A percentile compares a stretch with the other conserved stretches of the same genome.
Conservation (phyloP, 257 asterid species). For the Asclepias syriaca region DNA sequence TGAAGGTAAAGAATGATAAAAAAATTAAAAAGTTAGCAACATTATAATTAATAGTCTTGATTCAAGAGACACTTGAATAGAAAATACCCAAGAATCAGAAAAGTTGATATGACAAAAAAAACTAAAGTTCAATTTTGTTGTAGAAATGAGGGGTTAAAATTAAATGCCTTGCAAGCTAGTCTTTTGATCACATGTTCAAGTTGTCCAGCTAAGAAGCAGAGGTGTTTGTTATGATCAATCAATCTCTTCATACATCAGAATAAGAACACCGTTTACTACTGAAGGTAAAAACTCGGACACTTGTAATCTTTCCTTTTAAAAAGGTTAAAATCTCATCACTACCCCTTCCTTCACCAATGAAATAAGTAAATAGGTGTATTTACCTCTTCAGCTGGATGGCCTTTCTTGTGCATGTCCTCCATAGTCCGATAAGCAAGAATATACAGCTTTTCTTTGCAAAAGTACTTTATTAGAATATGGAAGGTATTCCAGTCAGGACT, state of each 20-base stretch:
- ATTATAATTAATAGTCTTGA: background rate
- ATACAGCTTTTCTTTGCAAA: conserved; percentile 75
- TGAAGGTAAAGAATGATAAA: background rate
- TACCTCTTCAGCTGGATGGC: conserved; percentile 90
- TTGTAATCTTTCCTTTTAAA: background rate
- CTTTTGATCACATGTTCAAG: background rate
- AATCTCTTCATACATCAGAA: background rate
- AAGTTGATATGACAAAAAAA: background rate
- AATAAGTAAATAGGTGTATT: background rate
- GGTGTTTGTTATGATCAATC: background rate
- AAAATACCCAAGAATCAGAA: background rate
- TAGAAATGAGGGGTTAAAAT: background rate
- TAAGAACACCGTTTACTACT: background rate
- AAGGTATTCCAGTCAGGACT: conserved; percentile 87
- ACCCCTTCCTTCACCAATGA: background rate
- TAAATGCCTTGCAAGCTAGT: background rate
- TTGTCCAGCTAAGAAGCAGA: background rate
- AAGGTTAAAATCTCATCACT: background rate
- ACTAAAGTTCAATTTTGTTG: background rate
- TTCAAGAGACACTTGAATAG: background rate
- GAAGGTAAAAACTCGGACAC: background rate
- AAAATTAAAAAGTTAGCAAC: background rate
- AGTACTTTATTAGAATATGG: conserved; percentile 72
- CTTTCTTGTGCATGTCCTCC: conserved; percentile 90
- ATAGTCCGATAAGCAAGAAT: conserved; percentile 77